Evolutionary conservation across 2,329 filamentous ascomycete genomes (phyloP).

Genomic region (Hortaea werneckii): DNA sequence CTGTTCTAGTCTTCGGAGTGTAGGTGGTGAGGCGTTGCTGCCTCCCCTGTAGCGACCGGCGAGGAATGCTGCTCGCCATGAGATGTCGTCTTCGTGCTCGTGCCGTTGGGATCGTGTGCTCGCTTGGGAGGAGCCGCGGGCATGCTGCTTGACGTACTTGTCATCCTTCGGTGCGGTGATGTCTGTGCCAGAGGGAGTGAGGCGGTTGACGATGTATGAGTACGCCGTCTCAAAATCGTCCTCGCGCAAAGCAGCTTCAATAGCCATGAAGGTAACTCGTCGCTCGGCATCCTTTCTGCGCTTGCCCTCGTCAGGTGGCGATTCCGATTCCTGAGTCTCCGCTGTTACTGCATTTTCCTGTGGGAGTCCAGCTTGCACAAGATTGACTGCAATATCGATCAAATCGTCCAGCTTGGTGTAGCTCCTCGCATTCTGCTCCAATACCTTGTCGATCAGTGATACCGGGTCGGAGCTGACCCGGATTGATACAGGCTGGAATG

Average conservation of each 20-base stretch:
- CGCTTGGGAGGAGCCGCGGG: slow-evolving; percentile 13
- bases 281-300: slow-evolving; percentile 41
- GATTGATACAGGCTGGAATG: slow-evolving; percentile 67
- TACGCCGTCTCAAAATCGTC: slow-evolving; percentile 81
- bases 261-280: slow-evolving; percentile 68
- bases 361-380: slow-evolving; percentile 46
- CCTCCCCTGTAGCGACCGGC: slow-evolving; percentile 59
- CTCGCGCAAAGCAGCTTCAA: slow-evolving; percentile 64
- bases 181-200: slow-evolving; percentile 33
- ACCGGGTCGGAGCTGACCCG: slow-evolving; percentile 69
- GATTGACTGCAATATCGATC: slow-evolving; percentile 55
- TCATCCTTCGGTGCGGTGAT: slow-evolving; percentile 6
- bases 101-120: slow-evolving; percentile 11
- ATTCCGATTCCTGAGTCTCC: slow-evolving; percentile 22
- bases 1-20: slow-evolving; percentile 63
- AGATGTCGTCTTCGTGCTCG: slow-evolving; percentile 50
- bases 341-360: slow-evolving; percentile 5
- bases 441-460: slow-evolving; percentile 59
- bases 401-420: slow-evolving; percentile 69
- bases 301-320: neutral
- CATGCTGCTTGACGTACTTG: slow-evolving; percentile 3
- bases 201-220: slow-evolving; percentile 65
- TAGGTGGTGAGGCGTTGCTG: slow-evolving; percentile 40
- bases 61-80: slow-evolving; percentile 68
- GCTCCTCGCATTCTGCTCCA: slow-evolving; percentile 64